Percentiles rank a stretch among this genome's conserved stretches.
These are phyloP conservation scores for Fraxinus platypoda DNA, from an alignment of 305 asterid genomes.

Conservation along the genomic window DNA sequence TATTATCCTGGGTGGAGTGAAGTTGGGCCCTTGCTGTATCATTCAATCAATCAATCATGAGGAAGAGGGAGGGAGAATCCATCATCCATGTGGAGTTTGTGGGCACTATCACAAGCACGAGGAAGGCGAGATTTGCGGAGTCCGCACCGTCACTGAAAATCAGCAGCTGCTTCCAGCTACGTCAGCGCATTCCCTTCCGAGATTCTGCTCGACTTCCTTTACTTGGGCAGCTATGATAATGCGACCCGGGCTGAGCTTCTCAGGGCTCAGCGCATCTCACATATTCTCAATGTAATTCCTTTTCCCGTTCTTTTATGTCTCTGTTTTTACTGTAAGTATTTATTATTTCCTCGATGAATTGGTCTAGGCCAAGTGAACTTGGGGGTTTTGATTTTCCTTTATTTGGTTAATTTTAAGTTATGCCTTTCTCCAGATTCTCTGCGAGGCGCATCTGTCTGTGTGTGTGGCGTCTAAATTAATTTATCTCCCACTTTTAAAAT, in stretches of 20 bases:
- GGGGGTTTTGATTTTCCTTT: too few relatives aligned
- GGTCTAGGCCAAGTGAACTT: background rate
- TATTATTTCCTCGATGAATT: background rate
- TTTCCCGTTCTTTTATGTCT: background rate
- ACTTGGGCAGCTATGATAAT: constrained; percentile 79
- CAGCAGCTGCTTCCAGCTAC: constrained; percentile 38
- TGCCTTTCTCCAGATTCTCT: too few relatives aligned
- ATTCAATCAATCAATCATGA: too few relatives aligned
- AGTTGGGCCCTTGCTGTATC: too few relatives aligned
- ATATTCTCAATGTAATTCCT: constrained; percentile 61
- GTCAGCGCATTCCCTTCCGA: constrained; percentile 77
- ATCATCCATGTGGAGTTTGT: too few relatives aligned
- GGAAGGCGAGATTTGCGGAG: constrained; percentile 81
- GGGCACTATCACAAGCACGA: constrained; percentile 76
- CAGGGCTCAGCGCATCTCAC: constrained; percentile 83
- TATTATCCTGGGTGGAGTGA: too few relatives aligned
- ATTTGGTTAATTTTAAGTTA: too few relatives aligned
- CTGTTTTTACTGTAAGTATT: background rate
- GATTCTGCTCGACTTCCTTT: constrained; percentile 83
- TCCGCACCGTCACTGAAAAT: constrained; percentile 50
- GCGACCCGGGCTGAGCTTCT: constrained; percentile 84
- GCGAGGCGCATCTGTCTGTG: background rate
- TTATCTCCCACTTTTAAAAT: too few relatives aligned
- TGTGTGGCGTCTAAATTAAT: too few relatives aligned
- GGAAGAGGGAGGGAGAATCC: too few relatives aligned